Evolutionary conservation across 192 early-diverging fungal species (phyloP), one percentile per base, ranked within the genome.

Genomic region (Backusella macrospora): DNA sequence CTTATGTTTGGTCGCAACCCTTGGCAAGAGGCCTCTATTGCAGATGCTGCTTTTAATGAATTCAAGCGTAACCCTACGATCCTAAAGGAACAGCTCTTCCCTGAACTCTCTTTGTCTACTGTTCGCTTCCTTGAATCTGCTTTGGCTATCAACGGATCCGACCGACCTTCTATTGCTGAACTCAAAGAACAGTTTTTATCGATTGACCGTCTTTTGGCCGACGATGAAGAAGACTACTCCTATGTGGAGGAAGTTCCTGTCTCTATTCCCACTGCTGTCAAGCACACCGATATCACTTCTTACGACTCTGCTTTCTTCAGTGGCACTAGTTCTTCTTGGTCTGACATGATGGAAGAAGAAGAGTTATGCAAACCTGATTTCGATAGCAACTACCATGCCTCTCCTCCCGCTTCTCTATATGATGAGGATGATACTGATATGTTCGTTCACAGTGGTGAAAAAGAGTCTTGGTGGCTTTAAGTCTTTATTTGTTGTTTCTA

Each of bases 1-100:
- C 71, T 95, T 48, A 80, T 90, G 44, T 92, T 91, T 82, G 92
- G 91, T 66, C 89, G 90, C 62, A 95, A 95, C 80, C 94, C 93
- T 23, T 95, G 93, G 93, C 82, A 89, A 76, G 77, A 85, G 62
- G 85, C 88, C 34, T 82, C 77, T 59, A 49, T 70, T 5, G 71
- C 75, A 12, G 88, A 89, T 76, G 59, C 82, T 15, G 83, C 83
- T 15, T 89, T 81, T 79, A 77, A 78, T 9, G 86, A 85, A 70
- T 89, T 81, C 62, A 81, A 69, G 14, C 80, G 83, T 46, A 78
- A 87, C 43, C 77, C 86, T 6, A 71, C 67, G 18, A 81, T 89
- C 5, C 72, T 89, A 38, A 82, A 82, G 59, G 47, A 67, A 52
- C 81, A 87, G 44, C 80, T 89, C 80, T 87, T 89, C 68, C 88